A percentile compares a stretch with the other conserved stretches of the same genome.
phyloP scores from a whole-genome alignment of 2,329 filamentous ascomycete genomes.

The Colletotrichum agaves region DNA sequence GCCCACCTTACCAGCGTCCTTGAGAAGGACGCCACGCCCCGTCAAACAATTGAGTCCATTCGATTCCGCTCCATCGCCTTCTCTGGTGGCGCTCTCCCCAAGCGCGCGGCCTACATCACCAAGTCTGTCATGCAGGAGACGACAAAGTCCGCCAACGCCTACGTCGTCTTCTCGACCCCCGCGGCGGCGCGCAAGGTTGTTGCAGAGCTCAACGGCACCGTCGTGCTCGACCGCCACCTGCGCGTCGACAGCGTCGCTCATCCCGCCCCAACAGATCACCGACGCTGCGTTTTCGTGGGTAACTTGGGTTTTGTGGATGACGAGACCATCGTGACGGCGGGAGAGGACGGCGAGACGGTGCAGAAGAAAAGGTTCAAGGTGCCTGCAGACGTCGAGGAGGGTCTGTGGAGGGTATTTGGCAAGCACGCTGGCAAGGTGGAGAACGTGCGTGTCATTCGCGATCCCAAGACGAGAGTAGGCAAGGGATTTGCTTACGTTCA shows the following conservation, averaged over 20 bases:
- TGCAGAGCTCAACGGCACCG: constrained; percentile 81
- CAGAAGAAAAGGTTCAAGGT: constrained; percentile 79
- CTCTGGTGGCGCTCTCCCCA: constrained; percentile 79
- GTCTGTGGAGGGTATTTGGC: constrained; percentile 84
- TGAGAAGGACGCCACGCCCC: constrained; percentile 58
- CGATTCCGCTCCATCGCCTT: constrained; percentile 96
- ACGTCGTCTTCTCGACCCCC: constrained; percentile 85
- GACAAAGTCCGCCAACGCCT: constrained; percentile 93
- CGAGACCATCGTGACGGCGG: constrained; percentile 76
- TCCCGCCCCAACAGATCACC: constrained; percentile 83
- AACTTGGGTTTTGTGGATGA: constrained; percentile 97
- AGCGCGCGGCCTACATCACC: constrained; percentile 93
- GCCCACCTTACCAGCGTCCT: constrained; percentile 83
- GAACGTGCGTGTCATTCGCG: constrained; percentile 91
- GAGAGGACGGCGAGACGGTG: constrained; percentile 72
- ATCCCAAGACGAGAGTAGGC: constrained; percentile 89
- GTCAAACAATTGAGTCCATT: constrained; percentile 86
- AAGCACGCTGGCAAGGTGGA: constrained; percentile 83
- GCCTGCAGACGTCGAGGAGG: constrained; percentile 90
- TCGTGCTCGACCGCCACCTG: constrained; percentile 87
- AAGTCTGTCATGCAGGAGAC: constrained; percentile 91
- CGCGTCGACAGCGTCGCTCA: constrained; percentile 92
- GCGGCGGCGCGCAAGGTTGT: constrained; percentile 81
- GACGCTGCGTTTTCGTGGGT: constrained; percentile 93
- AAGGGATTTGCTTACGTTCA: constrained; percentile 99